A percentile compares a stretch with the other conserved stretches of the same genome.
Conservation (phyloP, 2,329 filamentous ascomycete genomes). For the Sporothrix pallida region DNA sequence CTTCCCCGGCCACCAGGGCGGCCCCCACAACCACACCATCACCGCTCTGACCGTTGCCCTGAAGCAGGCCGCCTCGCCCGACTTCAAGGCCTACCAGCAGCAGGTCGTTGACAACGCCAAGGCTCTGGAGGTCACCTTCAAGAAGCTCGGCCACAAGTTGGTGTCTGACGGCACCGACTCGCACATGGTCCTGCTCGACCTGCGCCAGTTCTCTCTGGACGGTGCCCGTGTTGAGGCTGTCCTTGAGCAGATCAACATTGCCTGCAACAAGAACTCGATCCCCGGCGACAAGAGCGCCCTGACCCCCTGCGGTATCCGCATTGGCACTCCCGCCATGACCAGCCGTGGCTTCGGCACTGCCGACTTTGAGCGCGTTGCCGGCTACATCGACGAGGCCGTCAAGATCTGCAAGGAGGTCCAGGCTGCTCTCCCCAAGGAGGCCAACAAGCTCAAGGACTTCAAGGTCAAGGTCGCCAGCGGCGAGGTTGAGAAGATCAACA, state of each 20-base stretch:
- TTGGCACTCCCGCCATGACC: conserved; percentile 97
- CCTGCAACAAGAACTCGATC: conserved; percentile 99
- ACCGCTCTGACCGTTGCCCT: conserved; percentile 93
- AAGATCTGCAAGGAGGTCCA: conserved; percentile 91
- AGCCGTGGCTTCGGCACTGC: conserved; percentile 89
- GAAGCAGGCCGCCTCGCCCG: conserved; percentile 86
- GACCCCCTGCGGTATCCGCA: conserved; percentile 91
- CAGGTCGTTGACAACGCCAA: conserved; percentile 93
- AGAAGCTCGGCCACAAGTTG: conserved; percentile 88
- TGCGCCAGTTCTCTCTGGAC: conserved; percentile 85
- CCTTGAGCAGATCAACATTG: conserved; percentile 97
- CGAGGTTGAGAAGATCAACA: conserved; percentile 79
- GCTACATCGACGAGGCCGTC: conserved; percentile 88
- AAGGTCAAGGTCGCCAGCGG: conserved; percentile 86
- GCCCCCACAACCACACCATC: conserved; percentile 99
- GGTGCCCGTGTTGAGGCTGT: conserved; percentile 95
- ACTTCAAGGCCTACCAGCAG: conserved; percentile 94
- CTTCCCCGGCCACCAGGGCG: conserved; percentile 98
- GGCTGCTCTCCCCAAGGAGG: conserved; percentile 84
- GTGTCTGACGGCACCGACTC: conserved; percentile 96
- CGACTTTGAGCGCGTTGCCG: conserved; percentile 88
- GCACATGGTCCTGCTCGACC: conserved; percentile 94
- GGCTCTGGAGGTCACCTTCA: conserved; percentile 82
- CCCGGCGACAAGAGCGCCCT: conserved; percentile 97
- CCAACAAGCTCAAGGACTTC: conserved; percentile 99